Evolutionary conservation across 495 filamentous ascomycete genomes (phyloP).

Genomic region (Podospora didyma): DNA sequence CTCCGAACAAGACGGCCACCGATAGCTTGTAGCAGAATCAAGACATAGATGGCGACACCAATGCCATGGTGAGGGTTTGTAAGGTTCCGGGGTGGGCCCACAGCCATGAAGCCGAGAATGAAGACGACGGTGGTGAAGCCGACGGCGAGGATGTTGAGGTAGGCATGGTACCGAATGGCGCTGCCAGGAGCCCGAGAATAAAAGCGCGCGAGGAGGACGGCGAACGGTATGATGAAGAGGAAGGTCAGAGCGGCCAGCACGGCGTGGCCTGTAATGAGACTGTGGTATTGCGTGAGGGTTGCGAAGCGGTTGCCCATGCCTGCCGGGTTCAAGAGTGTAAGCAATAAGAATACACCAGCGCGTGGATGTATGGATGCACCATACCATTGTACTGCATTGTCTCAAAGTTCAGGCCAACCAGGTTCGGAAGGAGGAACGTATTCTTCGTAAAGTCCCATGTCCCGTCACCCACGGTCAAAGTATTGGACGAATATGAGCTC

Average conservation of each 20-base stretch:
- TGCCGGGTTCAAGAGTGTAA: constrained; percentile 26
- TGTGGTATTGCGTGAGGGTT: constrained; percentile 69
- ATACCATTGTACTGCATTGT: constrained; percentile 97
- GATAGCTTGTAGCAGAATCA: constrained; percentile 75
- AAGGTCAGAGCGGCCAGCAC: constrained; percentile 85
- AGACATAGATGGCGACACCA: constrained; percentile 81
- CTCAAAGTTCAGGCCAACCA: constrained; percentile 82
- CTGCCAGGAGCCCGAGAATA: constrained; percentile 52
- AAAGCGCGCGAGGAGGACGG: constrained; percentile 76
- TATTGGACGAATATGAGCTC: constrained; percentile 78
- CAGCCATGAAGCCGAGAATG: constrained; percentile 72
- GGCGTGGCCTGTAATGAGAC: constrained; percentile 76
- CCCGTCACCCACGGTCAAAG: constrained; percentile 82
- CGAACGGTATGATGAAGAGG: constrained; percentile 73
- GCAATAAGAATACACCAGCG: no score
- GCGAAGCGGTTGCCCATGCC: constrained; percentile 91
- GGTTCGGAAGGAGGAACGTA: constrained; percentile 81
- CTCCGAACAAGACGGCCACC: constrained; percentile 70
- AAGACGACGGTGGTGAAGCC: constrained; percentile 68
- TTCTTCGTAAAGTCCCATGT: constrained; percentile 85
- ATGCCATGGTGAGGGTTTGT: constrained; percentile 96
- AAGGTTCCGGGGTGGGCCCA: constrained; percentile 69
- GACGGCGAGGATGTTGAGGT: constrained; percentile 78
- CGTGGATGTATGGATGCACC: no score
- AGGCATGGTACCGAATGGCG: constrained; percentile 77